Evolutionary conservation across 2,329 filamentous ascomycete species (phyloP).

Genomic region (Rutstroemia sp.): DNA sequence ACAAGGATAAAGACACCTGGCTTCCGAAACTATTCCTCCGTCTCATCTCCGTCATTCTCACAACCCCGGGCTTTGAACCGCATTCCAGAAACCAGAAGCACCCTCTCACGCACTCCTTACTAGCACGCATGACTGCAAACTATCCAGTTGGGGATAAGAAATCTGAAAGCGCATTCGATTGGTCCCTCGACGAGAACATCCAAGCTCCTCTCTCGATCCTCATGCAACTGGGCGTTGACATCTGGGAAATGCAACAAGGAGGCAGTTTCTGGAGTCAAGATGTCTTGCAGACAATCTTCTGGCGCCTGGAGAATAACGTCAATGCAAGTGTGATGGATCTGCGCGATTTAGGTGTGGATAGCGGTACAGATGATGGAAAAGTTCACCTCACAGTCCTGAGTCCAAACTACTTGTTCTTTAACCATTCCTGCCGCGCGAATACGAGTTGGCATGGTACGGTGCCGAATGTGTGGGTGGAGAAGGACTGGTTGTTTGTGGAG

Average conservation of each 20-base stretch:
- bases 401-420: slow-evolving; percentile 25
- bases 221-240: slow-evolving; percentile 20
- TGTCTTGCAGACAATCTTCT: slow-evolving; percentile 24
- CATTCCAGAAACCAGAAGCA: slow-evolving; percentile 2
- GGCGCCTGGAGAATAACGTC: slow-evolving; percentile 25
- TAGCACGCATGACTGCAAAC: slow-evolving; percentile 22
- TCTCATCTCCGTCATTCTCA: slow-evolving; percentile 18
- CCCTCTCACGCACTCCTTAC: slow-evolving; percentile 20
- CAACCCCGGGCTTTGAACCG: slow-evolving; percentile 7
- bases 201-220: slow-evolving; percentile 19
- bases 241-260: slow-evolving; percentile 8
- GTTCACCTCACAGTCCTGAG: slow-evolving; percentile 15
- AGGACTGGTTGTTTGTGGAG: background rate
- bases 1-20: slow-evolving; percentile 10
- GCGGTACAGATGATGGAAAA: background rate
- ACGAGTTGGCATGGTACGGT: slow-evolving; percentile 14
- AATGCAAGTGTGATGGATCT: slow-evolving; percentile 15
- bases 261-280: slow-evolving; percentile 16
- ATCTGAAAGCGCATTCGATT: slow-evolving; percentile 10
- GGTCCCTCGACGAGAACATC: slow-evolving; percentile 22
- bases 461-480: background rate
- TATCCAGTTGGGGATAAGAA: slow-evolving; percentile 12
- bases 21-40: slow-evolving; percentile 18
- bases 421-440: slow-evolving; percentile 20
- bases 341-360: background rate